Conservation (phyloP, 345 rosid species). For the Gossypium australe region DNA sequence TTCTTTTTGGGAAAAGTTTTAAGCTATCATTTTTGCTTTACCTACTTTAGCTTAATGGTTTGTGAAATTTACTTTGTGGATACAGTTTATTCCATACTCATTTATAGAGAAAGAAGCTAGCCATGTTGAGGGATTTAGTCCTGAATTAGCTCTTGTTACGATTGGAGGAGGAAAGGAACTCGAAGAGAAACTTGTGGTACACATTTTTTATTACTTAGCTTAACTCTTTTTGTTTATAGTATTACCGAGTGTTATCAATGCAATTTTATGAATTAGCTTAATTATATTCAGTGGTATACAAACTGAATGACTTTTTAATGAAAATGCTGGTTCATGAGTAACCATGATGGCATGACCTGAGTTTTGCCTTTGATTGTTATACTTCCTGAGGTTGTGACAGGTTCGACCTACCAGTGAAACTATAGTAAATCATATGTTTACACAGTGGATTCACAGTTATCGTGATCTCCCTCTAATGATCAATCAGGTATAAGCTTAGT, state of each 20-base stretch:
- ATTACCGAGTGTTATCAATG: constrained; percentile 7
- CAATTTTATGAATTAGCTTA: not conserved
- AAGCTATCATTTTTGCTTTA: not conserved
- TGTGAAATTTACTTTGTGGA: constrained; percentile 9
- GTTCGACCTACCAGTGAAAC: constrained; percentile 97
- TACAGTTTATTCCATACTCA: constrained; percentile 91
- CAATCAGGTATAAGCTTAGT: constrained; percentile 55
- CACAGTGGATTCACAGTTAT: constrained; percentile 94
- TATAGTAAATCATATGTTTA: constrained; percentile 92
- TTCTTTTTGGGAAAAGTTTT: constrained; percentile 7
- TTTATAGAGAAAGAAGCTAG: constrained; percentile 98
- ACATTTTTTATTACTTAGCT: constrained; percentile 12
- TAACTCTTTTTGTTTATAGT: not conserved
- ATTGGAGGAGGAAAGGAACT: constrained; percentile 92
- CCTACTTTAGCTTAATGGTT: not conserved
- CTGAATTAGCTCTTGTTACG: constrained; percentile 84
- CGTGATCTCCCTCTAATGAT: constrained; percentile 95
- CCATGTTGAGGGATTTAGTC: constrained; percentile 92
- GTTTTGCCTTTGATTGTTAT: constrained; percentile 67
- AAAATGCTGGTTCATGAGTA: constrained; percentile 18
- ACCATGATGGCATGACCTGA: constrained; percentile 33
- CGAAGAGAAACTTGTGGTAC: constrained; percentile 96
- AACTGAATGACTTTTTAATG: not conserved
- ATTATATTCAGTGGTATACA: not conserved
- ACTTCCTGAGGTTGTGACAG: constrained; percentile 88